These are phyloP conservation scores for Lactifluus piperatus DNA, from an alignment of 768 basidiomycete genomes.

Conservation along the genomic window DNA sequence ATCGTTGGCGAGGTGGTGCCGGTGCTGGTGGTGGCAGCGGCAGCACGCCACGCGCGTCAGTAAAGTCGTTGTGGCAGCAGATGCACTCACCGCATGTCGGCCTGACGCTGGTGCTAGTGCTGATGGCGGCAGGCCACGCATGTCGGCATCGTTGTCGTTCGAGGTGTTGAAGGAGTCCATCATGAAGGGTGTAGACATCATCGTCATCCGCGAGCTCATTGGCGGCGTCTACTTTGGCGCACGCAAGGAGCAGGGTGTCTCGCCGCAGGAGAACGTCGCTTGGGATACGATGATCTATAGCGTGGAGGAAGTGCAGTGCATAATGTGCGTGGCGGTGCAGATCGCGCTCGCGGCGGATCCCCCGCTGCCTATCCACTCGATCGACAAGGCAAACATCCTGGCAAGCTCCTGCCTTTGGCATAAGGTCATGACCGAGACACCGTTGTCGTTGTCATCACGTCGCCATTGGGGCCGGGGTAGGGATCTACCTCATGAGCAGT, in stretches of 20 bases:
- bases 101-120: too few species aligned
- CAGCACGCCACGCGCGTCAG: too few species aligned
- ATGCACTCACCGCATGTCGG: too few species aligned
- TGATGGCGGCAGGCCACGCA: too few species aligned
- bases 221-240: conserved; percentile 94
- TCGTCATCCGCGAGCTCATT: conserved; percentile 93
- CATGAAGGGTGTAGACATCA: conserved; percentile 79
- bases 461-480: too few species aligned
- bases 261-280: conserved; percentile 57
- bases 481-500: too few species aligned
- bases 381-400: conserved; percentile 99
- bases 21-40: too few species aligned
- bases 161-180: conserved; percentile 76
- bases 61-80: too few species aligned
- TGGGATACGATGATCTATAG: conserved; percentile 95
- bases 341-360: conserved; percentile 79
- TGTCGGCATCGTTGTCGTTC: too few species aligned
- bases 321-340: conserved; percentile 91
- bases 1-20: too few species aligned
- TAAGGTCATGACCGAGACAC: conserved; percentile 79
- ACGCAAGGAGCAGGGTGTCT: conserved; percentile 76
- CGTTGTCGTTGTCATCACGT: too few species aligned
- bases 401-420: conserved; percentile 93
- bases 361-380: conserved; percentile 80
- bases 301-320: conserved; percentile 83